Base-by-base conservation (phyloP, 2,329 filamentous ascomycete genomes). In the Calonectria pseudoturangicola region DNA sequence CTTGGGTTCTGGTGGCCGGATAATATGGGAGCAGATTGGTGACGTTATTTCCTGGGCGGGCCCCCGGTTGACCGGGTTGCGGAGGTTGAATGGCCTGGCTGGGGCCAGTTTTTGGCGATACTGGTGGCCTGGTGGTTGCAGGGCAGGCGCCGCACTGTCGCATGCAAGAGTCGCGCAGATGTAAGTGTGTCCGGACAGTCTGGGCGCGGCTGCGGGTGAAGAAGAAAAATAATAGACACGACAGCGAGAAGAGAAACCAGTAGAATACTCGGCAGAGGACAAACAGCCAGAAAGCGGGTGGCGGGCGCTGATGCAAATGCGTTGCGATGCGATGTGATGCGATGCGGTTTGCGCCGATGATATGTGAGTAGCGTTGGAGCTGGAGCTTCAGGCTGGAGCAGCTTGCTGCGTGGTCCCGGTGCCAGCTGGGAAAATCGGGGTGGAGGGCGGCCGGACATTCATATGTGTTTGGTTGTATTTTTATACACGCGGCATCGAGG, bases 391-490 rank as follows among this genome's bases (percentile, higher is more conserved):
- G 60, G 72, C 72, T 73, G 68, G 66, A 60, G 71, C 68, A 76
- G 73, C 73, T 76, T 41, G 43, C 54, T 60, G 43, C 56, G 48
- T 76, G 76, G 74, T 79, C 76, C 74, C 69, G 75, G 73, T 76
- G 78, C 76, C 76, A 78, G 76, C 73, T 80, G 82, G 82, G 78
- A 81, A 82, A 84, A 84, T 81, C 77, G 81, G 82, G 82, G 83
- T 84, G 84, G 84, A 85, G 84, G 84, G 84, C 84, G 82, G 84
- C 82, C 81, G 73, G 83, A 81, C 82, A 83, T 84, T 85, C 83
- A 85, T 86, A 85, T 84, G 84, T 84, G 82, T 82, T 68, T 82
- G 80, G 82, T 80, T 85, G 83, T 84, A 85, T 84, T 86, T 86
- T 86, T 86, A 86, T 86, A 86, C 84, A 85, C 83, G 84, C 79